Evolutionary conservation across 2,329 filamentous ascomycete species (phyloP).

Genomic region (Stachybotrys echinatus): DNA sequence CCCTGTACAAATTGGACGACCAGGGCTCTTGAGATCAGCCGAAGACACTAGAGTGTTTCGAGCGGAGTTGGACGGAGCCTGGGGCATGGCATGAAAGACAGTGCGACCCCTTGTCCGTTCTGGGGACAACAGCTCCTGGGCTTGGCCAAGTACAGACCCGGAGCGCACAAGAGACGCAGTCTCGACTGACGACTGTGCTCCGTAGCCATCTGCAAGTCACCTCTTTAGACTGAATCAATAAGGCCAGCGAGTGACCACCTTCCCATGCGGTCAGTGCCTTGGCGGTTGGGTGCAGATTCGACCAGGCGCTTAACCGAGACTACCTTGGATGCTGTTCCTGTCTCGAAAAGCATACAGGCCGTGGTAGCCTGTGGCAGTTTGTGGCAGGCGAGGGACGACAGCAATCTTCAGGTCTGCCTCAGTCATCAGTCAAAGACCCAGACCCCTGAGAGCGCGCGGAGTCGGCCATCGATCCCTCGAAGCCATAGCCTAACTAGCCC

Average conservation of each 20-base stretch:
- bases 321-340: neutral
- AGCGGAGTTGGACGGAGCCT: conserved; percentile 28
- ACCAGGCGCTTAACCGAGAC: neutral
- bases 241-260: neutral
- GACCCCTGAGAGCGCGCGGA: neutral
- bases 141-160: neutral
- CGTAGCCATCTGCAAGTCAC: neutral
- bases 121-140: neutral
- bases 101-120: neutral
- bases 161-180: neutral
- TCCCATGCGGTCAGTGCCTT: neutral
- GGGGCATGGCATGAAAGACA: conserved; percentile 13
- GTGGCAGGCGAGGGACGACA: too few relatives aligned
- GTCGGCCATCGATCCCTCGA: neutral
- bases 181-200: neutral
- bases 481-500: neutral
- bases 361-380: neutral
- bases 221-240: neutral
- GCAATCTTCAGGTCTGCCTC: neutral
- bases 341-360: too few relatives aligned
- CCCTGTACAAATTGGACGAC: conserved; percentile 29
- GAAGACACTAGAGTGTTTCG: conserved; percentile 36
- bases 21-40: conserved; percentile 34
- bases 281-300: neutral
- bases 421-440: neutral